phyloP scores from a whole-genome alignment of 2,329 filamentous ascomycete genomes.

The Ceratocystiopsis sp. region DNA sequence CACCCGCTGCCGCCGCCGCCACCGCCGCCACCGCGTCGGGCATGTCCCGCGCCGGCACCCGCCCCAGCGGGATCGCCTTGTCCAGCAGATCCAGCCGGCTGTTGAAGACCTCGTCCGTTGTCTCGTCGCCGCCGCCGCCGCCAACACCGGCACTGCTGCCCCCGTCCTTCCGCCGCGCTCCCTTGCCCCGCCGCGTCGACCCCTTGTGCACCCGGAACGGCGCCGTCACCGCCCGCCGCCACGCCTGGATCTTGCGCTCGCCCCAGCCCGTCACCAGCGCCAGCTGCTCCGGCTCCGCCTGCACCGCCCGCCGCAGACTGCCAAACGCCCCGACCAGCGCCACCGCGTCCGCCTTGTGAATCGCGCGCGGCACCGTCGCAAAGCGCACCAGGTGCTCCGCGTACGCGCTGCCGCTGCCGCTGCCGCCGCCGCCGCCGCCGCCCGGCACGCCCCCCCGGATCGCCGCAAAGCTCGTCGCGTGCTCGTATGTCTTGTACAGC shows the following conservation, averaged over 20 bases:
- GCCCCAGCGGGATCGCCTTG: neutral
- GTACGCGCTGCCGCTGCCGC: conserved; percentile 27
- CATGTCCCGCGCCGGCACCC: too few relatives aligned
- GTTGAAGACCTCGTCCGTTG: conserved; percentile 3
- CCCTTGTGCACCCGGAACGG: conserved; percentile 65
- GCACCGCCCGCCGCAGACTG: conserved; percentile 69
- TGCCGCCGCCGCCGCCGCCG: conserved; percentile 17
- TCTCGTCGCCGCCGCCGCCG: neutral
- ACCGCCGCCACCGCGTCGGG: too few relatives aligned
- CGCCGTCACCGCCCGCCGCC: conserved; percentile 67
- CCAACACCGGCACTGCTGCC: conserved; percentile 11
- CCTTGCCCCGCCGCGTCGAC: conserved; percentile 24
- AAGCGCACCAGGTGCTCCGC: conserved; percentile 82
- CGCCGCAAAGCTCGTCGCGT: conserved; percentile 52
- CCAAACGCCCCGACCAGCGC: conserved; percentile 85
- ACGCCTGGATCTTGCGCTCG: conserved; percentile 80
- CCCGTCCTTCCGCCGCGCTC: conserved; percentile 5
- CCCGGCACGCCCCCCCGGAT: conserved; percentile 76
- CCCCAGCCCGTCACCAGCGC: conserved; percentile 82
- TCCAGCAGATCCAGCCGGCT: neutral
- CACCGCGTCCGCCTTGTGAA: conserved; percentile 91
- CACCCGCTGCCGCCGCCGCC: neutral
- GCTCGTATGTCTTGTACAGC: conserved; percentile 86
- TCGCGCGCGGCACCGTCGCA: conserved; percentile 70
- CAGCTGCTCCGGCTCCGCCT: conserved; percentile 74